These are phyloP conservation scores for Epichloe sibirici DNA, from an alignment of 2,329 filamentous ascomycete species.

Conservation along the genomic window DNA sequence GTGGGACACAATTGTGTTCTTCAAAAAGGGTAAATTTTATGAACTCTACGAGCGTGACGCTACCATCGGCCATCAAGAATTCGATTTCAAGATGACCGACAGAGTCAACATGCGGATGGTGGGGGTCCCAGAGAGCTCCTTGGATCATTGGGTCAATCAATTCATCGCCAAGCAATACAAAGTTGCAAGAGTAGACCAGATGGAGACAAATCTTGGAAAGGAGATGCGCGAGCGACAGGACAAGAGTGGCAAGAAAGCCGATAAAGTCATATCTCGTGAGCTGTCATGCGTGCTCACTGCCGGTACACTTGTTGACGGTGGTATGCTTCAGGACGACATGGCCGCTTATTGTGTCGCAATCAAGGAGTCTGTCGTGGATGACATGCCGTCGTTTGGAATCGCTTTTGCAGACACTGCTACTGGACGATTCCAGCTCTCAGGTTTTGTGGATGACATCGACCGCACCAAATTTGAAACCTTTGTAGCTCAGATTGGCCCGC, in stretches of 20 bases:
- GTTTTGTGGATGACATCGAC: conserved; percentile 84
- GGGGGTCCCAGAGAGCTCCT: conserved; percentile 84
- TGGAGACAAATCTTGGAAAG: conserved; percentile 89
- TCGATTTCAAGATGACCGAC: conserved; percentile 95
- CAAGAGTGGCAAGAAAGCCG: conserved; percentile 55
- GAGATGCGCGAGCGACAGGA: conserved; percentile 93
- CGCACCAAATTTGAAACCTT: conserved; percentile 97
- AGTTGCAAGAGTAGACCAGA: conserved; percentile 91
- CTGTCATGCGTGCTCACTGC: conserved; percentile 82
- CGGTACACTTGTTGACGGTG: conserved; percentile 86
- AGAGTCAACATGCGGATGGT: conserved; percentile 99
- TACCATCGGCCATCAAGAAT: conserved; percentile 88
- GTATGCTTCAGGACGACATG: conserved; percentile 97
- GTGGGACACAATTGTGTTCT: conserved; percentile 96
- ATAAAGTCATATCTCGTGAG: conserved; percentile 89
- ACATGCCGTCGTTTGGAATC: conserved; percentile 74
- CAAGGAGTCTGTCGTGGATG: conserved; percentile 66
- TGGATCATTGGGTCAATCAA: conserved; percentile 96
- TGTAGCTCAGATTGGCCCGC: conserved; percentile 79
- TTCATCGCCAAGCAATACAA: conserved; percentile 98
- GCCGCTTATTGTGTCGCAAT: conserved; percentile 92
- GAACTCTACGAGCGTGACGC: conserved; percentile 97
- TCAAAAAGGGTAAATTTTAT: conserved; percentile 99
- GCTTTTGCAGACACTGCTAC: conserved; percentile 93
- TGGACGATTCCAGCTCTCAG: conserved; percentile 85